phyloP scores from a whole-genome alignment of 2,329 filamentous ascomycete genomes.

The Pyrenochaeta sp. region DNA sequence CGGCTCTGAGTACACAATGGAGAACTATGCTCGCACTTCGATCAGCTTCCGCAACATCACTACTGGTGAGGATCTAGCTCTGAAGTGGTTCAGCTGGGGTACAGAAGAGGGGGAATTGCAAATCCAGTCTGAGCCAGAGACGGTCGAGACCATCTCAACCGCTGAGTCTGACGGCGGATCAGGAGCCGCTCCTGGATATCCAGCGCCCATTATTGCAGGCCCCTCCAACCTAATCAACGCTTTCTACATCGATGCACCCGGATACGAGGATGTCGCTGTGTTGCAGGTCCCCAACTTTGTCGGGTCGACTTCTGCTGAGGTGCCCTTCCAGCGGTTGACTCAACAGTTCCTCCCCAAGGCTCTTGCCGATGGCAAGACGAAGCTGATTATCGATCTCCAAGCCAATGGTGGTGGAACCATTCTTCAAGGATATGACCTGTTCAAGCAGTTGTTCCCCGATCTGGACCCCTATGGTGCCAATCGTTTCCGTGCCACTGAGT shows the following conservation, averaged over 20 bases:
- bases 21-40: conserved; percentile 54
- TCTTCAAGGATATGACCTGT: conserved; percentile 67
- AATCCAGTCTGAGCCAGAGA: conserved; percentile 2
- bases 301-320: conserved; percentile 23
- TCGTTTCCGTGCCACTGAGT: conserved; percentile 60
- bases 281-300: conserved; percentile 54
- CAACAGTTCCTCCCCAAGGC: conserved; percentile 52
- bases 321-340: conserved; percentile 50
- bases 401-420: conserved; percentile 68
- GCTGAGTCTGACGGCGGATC: conserved; percentile 10
- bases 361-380: conserved; percentile 61
- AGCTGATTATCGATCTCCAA: conserved; percentile 66
- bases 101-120: conserved; percentile 6
- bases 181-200: conserved; percentile 51
- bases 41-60: conserved; percentile 50
- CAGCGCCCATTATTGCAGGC: conserved; percentile 49
- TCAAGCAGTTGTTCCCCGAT: conserved; percentile 64
- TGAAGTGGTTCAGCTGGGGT: conserved; percentile 45
- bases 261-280: conserved; percentile 55
- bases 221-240: conserved; percentile 53
- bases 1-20: conserved; percentile 47
- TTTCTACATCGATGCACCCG: conserved; percentile 54
- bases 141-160: conserved; percentile 11
- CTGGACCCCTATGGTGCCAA: conserved; percentile 58
- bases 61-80: conserved; percentile 51